A percentile compares a stretch with the other conserved stretches of the same genome.
phyloP scores from a whole-genome alignment of 495 filamentous ascomycete genomes.

The Aspergillus asperescens region DNA sequence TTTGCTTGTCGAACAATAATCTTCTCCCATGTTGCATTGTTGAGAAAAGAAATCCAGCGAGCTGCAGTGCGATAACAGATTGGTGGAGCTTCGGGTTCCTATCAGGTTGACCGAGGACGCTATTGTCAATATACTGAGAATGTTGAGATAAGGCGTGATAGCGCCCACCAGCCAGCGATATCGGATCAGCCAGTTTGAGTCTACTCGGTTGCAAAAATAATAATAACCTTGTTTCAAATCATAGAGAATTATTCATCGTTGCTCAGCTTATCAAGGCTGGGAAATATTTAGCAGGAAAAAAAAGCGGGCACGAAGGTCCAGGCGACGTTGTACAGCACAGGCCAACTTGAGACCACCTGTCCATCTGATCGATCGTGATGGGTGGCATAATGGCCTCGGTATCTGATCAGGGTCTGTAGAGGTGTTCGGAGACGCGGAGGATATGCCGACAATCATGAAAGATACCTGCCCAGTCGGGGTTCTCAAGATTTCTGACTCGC shows the following conservation, averaged over 20 bases:
- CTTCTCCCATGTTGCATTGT: no score
- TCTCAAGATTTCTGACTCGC: constrained; percentile 1
- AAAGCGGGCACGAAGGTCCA: not conserved
- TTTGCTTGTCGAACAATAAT: no score
- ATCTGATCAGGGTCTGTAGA: not conserved
- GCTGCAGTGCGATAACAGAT: no score
- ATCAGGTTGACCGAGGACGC: not conserved
- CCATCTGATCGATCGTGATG: not conserved
- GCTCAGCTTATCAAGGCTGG: not conserved
- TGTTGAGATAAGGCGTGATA: constrained; percentile 1
- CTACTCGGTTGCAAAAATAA: not conserved
- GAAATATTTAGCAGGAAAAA: constrained; percentile 1
- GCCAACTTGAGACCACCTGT: not conserved
- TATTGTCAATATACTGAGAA: not conserved
- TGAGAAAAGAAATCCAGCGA: no score
- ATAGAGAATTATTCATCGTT: not conserved
- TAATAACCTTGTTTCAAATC: not conserved
- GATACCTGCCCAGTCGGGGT: not conserved
- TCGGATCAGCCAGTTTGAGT: constrained; percentile 1
- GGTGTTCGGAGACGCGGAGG: no score
- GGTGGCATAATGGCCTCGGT: not conserved
- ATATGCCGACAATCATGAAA: not conserved
- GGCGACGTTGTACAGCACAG: constrained; percentile 4
- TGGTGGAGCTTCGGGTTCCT: no score
- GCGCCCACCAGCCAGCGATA: not conserved